Percentiles rank a stretch among this genome's conserved stretches.
Evolutionary conservation across 202 grass and related monocot genomes (phyloP).

Genomic region (Dendrocalamus latiflorus): DNA sequence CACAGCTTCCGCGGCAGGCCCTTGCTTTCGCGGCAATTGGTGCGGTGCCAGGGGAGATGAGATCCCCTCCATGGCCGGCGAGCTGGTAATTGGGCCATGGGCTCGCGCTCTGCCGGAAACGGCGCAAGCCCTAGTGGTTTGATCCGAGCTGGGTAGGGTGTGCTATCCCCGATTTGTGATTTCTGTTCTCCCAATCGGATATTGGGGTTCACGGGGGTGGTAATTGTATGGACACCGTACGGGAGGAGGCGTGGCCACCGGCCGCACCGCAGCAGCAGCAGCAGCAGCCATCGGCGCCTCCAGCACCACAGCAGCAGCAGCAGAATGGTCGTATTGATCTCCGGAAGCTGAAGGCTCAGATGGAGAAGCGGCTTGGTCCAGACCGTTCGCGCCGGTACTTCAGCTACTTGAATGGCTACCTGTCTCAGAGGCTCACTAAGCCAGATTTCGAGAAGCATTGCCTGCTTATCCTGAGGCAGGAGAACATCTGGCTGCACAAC

Average conservation of each 20-base stretch:
- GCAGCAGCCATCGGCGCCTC: conserved; percentile 9
- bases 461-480: conserved; percentile 41
- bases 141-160: conserved; percentile 33
- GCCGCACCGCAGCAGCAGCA: conserved; percentile 22
- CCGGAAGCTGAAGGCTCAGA: conserved; percentile 53
- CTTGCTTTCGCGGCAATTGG: conserved; percentile 24
- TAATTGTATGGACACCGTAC: conserved; percentile 44
- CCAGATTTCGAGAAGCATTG: conserved; percentile 70
- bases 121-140: conserved; percentile 62
- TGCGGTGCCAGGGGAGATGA: conserved; percentile 46
- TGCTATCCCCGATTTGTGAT: conserved; percentile 18
- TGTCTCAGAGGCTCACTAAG: conserved; percentile 77
- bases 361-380: conserved; percentile 57
- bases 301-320: neutral
- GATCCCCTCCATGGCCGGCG: conserved; percentile 51
- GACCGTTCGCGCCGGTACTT: conserved; percentile 57
- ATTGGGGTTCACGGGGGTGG: conserved; percentile 24
- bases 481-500: conserved; percentile 78
- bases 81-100: conserved; percentile 52
- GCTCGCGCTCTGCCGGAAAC: conserved; percentile 60
- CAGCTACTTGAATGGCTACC: conserved; percentile 53
- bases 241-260: conserved; percentile 45
- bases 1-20: conserved; percentile 4
- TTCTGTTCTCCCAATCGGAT: conserved; percentile 3
- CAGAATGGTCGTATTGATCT: conserved; percentile 60